Base-by-base conservation (phyloP, 176 grass and related monocot genomes). In the Oryza australiensis region DNA sequence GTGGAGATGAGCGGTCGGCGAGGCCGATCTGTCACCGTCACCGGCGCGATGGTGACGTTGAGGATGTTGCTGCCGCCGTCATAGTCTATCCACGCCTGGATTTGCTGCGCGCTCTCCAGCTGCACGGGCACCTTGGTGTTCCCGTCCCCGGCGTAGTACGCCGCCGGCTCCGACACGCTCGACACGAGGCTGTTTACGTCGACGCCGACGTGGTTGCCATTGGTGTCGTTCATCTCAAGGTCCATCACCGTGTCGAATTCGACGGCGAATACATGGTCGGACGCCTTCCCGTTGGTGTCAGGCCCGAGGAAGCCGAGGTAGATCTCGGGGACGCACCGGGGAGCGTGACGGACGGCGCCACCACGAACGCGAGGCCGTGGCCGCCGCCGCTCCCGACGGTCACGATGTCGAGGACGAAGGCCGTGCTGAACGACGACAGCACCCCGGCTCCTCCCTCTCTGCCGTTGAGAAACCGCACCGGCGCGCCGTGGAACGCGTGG, bases 61-160 rank as follows among this genome's bases (percentile, higher is more conserved):
- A 89, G 70, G 42, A 89, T 46, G 12, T 48, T 62, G n/a, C 5
- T 75, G 57, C 40, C 37, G 29, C 82, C 70, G 62, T 76, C 66
- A 42, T 86, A 90, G 79, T 86, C 42, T 27, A 90, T 72, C 88
- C 88, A 87, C 16, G 86, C 90, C 67, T 83, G 90, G 45, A 92
- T 86, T 7, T 63, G 86, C 30, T 86, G 64, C 12, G 77, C 73
- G 35, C 67, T 79, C 30, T 83, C 66, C 1, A 92, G 43, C 16
- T 57, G 0, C 23, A 92, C 26, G 1, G 7, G 7, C 11, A 82
- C 73, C 23, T 78, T 85, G 14, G 26, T 78, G 30, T 11, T 43
- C 22, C 73, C 48, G 51, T 22, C 70, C 10, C 37, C 66, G 27
- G 16, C 33, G 68, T 83, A 88, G 66, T 83, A 92, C n/a, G 66